Conservation (phyloP, 2,329 filamentous ascomycete species). For the Fusarium longipes region DNA sequence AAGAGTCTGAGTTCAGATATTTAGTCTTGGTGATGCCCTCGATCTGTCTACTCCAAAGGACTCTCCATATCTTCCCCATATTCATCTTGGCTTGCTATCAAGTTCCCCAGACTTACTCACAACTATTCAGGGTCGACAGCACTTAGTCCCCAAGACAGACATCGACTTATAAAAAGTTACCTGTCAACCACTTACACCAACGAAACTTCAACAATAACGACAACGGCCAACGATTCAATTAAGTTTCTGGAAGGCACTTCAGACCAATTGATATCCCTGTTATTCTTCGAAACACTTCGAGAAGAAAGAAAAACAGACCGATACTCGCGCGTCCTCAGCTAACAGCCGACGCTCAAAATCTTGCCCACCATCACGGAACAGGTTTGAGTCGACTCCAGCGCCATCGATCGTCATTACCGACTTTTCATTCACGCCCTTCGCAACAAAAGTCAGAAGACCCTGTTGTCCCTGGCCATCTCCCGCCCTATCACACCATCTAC, state of each 20-base stretch:
- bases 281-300: constrained; percentile 3
- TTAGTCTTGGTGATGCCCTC: constrained; percentile 45
- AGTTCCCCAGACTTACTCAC: constrained; percentile 38
- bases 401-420: constrained; percentile 32
- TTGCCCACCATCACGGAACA: constrained; percentile 34
- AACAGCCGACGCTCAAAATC: constrained; percentile 31
- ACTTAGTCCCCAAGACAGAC: constrained; percentile 24
- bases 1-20: constrained; percentile 38
- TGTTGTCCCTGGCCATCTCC: constrained; percentile 37
- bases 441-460: constrained; percentile 30
- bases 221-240: constrained; percentile 10
- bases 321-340: constrained; percentile 19
- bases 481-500: constrained; percentile 24
- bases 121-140: constrained; percentile 19
- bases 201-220: constrained; percentile 14
- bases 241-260: constrained; percentile 3
- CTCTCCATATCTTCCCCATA: constrained; percentile 40
- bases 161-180: constrained; percentile 25
- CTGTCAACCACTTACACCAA: constrained; percentile 29
- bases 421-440: constrained; percentile 15
- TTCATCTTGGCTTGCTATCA: constrained; percentile 24
- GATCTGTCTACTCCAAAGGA: constrained; percentile 33
- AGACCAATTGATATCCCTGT: constrained; percentile 28
- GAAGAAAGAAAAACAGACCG: constrained; percentile 26
- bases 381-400: constrained; percentile 17